Percentiles rank a stretch among this genome's conserved stretches.
Conservation (phyloP, 1,284 basidiomycete species). For the Puccinia novopanici region DNA sequence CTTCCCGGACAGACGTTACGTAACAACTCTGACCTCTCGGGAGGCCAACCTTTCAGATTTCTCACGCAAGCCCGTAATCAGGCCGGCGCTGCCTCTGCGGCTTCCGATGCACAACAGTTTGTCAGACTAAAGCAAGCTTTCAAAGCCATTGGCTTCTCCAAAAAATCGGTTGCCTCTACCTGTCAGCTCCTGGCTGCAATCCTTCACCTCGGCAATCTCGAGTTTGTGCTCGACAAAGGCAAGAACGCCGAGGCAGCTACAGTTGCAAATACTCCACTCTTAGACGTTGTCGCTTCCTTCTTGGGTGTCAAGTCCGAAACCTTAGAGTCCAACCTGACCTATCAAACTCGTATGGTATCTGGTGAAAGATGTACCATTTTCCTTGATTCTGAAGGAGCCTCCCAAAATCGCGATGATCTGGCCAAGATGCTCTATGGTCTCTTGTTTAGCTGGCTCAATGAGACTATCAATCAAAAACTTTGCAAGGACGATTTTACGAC, state of each 20-base stretch:
- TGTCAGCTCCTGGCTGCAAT: constrained; percentile 93
- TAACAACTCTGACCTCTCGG: constrained; percentile 59
- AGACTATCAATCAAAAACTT: constrained; percentile 89
- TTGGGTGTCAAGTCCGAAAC: constrained; percentile 76
- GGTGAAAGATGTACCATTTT: constrained; percentile 95
- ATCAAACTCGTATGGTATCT: constrained; percentile 87
- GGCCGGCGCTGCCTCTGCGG: constrained; percentile 21
- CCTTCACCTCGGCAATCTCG: constrained; percentile 90
- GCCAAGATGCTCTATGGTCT: constrained; percentile 90
- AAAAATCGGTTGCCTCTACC: constrained; percentile 87
- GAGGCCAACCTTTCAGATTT: constrained; percentile 57
- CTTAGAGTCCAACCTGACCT: constrained; percentile 81
- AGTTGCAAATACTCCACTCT: constrained; percentile 75
- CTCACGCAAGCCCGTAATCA: constrained; percentile 42
- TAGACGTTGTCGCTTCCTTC: constrained; percentile 83
- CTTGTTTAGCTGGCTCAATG: constrained; percentile 94
- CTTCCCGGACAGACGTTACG: constrained; percentile 57
- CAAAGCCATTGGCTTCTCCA: constrained; percentile 87
- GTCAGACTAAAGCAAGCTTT: constrained; percentile 90
- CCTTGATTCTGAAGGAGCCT: constrained; percentile 88
- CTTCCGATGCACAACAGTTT: constrained; percentile 77
- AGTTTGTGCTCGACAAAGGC: constrained; percentile 75
- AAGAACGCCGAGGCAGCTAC: constrained; percentile 85
- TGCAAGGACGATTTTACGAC: constrained; percentile 86
- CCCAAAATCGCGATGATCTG: constrained; percentile 87